These are phyloP conservation scores for Herpomyces periplanetae DNA, from an alignment of 2,329 filamentous ascomycete species.

Conservation along the genomic window DNA sequence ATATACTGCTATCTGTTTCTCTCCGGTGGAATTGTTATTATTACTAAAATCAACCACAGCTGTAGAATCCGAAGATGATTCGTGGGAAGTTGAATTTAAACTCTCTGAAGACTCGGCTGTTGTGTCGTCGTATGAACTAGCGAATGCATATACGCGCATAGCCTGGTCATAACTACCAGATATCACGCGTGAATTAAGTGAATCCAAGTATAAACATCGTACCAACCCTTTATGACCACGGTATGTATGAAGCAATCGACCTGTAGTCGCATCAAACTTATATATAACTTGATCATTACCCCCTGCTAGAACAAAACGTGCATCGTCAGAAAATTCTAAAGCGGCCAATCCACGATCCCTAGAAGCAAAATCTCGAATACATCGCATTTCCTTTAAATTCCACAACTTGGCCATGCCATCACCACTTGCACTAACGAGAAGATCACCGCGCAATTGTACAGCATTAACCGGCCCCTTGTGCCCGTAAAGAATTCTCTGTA, in stretches of 20 bases:
- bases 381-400: constrained; percentile 38
- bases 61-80: no score
- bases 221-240: constrained; percentile 52
- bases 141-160: constrained; percentile 73
- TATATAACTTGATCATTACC: constrained; percentile 87
- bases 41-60: constrained; percentile 52
- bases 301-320: constrained; percentile 62
- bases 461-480: constrained; percentile 82
- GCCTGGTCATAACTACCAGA: constrained; percentile 82
- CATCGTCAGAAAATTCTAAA: constrained; percentile 79
- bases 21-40: no score
- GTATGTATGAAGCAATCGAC: constrained; percentile 40
- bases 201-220: constrained; percentile 61
- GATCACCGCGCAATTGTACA: constrained; percentile 68
- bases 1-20: no score
- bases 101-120: no score
- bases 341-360: constrained; percentile 81
- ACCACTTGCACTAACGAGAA: constrained; percentile 66
- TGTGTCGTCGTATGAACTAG: constrained; percentile 59
- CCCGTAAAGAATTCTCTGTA: constrained; percentile 40
- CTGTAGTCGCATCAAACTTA: constrained; percentile 74
- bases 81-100: no score
- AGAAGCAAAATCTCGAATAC: constrained; percentile 55
- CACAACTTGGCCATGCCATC: constrained; percentile 78
- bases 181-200: constrained; percentile 41